Base-by-base conservation (phyloP, 1,284 basidiomycete species). In the Singerocomus inundabilis region DNA sequence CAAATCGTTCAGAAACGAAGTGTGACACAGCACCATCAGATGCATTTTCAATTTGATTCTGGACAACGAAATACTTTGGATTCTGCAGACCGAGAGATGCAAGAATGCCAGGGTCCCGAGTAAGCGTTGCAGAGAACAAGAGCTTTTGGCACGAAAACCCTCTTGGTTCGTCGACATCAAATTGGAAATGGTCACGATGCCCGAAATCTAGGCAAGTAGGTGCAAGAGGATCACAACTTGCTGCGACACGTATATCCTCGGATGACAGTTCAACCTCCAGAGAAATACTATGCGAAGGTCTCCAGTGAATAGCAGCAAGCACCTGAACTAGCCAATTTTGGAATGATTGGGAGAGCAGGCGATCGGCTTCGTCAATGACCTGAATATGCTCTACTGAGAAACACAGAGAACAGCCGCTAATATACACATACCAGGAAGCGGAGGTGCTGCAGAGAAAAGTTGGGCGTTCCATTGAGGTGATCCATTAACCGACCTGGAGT, bases 281-380 rank as follows among this genome's bases (percentile, higher is more conserved):
- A 2, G 35, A 28, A n/a, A 35, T 34, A 28, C 48, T 46, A 32
- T 60, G 55, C n/a, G 52, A 40, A 43, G 55, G 39, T 7, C 76
- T 72, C 15, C 84, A 79, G 28, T 80, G 79, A 6, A 84, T 86
- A 9, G 90, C 90, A 1, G 79, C 71, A 7, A 95, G 74, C 4
- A 97, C 87, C 60, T 85, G 85, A 11, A 81, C 78, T 3, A 97
- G 74, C 96, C 96, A 99, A 62, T 94, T 89, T 69, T 98, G 93
- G 71, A 98, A 98, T 1, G 91, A 93, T 67, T 98, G 94, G 7
- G 90, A 90, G 5, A 99, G 79, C 3, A 99, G 78, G 21, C 95
- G 82, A 67, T 99, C 97, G 0, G 97, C 97, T 73, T 99, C 97
- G 67, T 99, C 97, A 49, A 99, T 93, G 16, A 99, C 85, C 91